These are phyloP conservation scores for Pyrus hybrid DNA, from an alignment of 331 rosid genomes.

Conservation along the genomic window DNA sequence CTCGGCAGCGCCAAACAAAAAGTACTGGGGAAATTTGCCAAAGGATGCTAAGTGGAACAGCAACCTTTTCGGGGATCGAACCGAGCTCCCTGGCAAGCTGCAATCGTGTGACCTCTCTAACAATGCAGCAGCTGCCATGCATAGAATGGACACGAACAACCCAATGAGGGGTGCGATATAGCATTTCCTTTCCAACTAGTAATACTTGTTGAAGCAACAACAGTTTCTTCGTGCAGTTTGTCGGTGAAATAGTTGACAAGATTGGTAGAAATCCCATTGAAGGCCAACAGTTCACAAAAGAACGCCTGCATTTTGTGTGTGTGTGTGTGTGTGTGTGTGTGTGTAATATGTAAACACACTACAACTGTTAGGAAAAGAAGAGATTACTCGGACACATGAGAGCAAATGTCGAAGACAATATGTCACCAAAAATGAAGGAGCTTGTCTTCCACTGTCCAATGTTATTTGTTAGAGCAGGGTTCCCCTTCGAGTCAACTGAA, in stretches of 20 bases:
- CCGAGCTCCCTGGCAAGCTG: conserved; percentile 17
- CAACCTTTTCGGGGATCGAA: conserved; percentile 2
- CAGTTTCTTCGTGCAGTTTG: conserved; percentile 29
- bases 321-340: too few relatives aligned
- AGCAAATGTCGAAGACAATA: not conserved
- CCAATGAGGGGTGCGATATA: conserved; percentile 41
- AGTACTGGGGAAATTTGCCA: conserved; percentile 34
- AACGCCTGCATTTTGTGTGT: conserved; percentile 20
- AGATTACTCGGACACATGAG: not conserved
- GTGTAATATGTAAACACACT: too few relatives aligned
- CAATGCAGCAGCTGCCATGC: conserved; percentile 35
- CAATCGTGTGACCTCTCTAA: conserved; percentile 18
- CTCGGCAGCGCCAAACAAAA: conserved; percentile 31
- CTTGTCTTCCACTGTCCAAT: conserved; percentile 54
- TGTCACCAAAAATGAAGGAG: conserved; percentile 35
- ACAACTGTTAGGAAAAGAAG: not conserved
- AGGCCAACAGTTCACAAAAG: conserved; percentile 42
- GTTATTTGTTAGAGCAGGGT: conserved; percentile 24
- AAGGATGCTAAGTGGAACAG: conserved; percentile 23
- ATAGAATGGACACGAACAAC: conserved; percentile 23
- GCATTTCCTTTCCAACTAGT: conserved; percentile 45
- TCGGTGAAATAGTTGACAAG: conserved; percentile 39
- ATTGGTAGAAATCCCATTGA: conserved; percentile 37
- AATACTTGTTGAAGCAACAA: conserved; percentile 36
- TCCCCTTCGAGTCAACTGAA: conserved; percentile 36